phyloP scores from a whole-genome alignment of 148 eudicot species.

The Persicaria maculosa region DNA sequence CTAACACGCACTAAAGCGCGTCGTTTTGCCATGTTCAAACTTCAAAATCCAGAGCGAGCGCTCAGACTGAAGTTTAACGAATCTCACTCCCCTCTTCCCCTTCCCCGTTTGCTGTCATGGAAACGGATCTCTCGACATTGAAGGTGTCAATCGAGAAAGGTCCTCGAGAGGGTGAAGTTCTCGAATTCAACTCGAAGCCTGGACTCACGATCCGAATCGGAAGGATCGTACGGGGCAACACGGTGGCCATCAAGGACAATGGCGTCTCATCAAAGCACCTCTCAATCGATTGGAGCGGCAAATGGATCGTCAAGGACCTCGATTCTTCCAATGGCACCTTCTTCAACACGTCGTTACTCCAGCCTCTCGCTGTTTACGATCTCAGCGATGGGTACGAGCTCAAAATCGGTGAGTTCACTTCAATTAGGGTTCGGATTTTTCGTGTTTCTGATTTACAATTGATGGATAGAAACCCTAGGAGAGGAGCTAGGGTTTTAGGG shows the following conservation, averaged over 20 bases:
- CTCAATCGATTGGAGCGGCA: slow-evolving; percentile 24
- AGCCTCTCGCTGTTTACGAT: slow-evolving; percentile 22
- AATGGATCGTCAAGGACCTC: slow-evolving; percentile 57
- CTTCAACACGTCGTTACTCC: slow-evolving; percentile 29
- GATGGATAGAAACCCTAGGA: slow-evolving; percentile 23
- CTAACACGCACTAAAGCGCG: background rate
- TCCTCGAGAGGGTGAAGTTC: slow-evolving; percentile 56
- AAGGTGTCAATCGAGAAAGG: slow-evolving; percentile 62
- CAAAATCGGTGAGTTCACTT: slow-evolving; percentile 62
- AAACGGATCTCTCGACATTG: slow-evolving; percentile 29
- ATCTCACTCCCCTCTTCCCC: slow-evolving; percentile 1
- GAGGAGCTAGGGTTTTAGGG: slow-evolving; percentile 12
- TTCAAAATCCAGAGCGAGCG: background rate
- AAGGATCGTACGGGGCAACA: slow-evolving; percentile 55
- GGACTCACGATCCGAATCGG: slow-evolving; percentile 41
- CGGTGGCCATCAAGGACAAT: slow-evolving; percentile 53
- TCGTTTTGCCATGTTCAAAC: background rate
- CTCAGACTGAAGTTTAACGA: background rate
- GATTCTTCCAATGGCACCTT: slow-evolving; percentile 74
- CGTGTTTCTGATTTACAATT: slow-evolving; percentile 11
- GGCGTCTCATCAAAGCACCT: slow-evolving; percentile 80
- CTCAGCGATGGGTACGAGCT: slow-evolving; percentile 42
- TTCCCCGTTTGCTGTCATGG: background rate
- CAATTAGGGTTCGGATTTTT: slow-evolving; percentile 32
- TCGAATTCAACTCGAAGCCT: slow-evolving; percentile 28